Evolutionary conservation across 306 rosid species (phyloP).

Genomic region (Nissolia schottii): DNA sequence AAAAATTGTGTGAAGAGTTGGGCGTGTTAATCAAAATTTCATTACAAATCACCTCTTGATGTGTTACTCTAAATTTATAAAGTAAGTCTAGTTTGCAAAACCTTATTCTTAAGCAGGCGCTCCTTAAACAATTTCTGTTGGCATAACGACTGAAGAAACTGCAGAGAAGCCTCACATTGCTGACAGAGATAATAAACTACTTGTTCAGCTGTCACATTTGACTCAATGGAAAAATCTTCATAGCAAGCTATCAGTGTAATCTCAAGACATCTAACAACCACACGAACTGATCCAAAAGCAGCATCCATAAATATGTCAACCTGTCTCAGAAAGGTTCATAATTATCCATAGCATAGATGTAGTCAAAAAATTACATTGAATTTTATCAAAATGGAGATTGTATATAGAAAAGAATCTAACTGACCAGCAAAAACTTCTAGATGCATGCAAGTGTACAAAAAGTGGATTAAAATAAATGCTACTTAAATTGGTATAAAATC

Average conservation of each 20-base stretch:
- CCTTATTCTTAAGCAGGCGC: conserved; percentile 87
- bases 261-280: conserved; percentile 59
- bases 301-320: conserved; percentile 94
- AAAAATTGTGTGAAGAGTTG: background rate
- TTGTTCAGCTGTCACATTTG: conserved; percentile 51
- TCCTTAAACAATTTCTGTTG: conserved; percentile 86
- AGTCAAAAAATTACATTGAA: background rate
- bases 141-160: conserved; percentile 80
- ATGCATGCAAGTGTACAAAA: conserved; percentile 23
- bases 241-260: conserved; percentile 42
- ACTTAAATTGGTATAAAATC: background rate
- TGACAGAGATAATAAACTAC: conserved; percentile 64
- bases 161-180: conserved; percentile 96
- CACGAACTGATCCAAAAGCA: conserved; percentile 80
- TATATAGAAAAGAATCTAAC: background rate
- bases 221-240: conserved; percentile 31
- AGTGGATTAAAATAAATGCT: background rate
- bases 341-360: conserved; percentile 23
- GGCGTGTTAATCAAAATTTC: background rate
- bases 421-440: conserved; percentile 14
- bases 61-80: conserved; percentile 14
- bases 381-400: background rate
- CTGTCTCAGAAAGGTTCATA: conserved; percentile 39
- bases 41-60: conserved; percentile 9
- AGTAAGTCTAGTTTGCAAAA: conserved; percentile 29